phyloP scores from a whole-genome alignment of 164 flowering plant species.

The Brasenia schreberi region DNA sequence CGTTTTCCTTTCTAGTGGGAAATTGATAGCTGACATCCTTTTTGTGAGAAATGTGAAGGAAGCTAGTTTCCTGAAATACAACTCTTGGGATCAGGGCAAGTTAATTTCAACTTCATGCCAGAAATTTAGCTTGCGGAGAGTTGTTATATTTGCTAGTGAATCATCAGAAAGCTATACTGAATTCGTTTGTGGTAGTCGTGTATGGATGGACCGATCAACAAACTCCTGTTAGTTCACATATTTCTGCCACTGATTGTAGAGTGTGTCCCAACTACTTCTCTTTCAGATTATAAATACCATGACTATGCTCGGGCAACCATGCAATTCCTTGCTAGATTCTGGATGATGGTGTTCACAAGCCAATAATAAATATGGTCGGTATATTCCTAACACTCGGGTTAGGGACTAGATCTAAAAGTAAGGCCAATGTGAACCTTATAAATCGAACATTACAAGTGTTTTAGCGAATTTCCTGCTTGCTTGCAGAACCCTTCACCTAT shows the following conservation, averaged over 20 bases:
- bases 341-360: neutral
- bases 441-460: neutral
- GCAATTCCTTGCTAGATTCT: neutral
- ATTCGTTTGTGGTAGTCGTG: neutral
- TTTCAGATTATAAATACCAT: neutral
- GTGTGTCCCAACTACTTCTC: neutral
- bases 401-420: neutral
- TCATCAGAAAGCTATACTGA: neutral
- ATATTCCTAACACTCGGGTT: neutral
- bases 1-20: neutral
- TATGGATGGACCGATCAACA: neutral
- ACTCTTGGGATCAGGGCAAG: neutral
- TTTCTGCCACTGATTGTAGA: neutral
- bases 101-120: neutral
- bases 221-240: neutral
- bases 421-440: neutral
- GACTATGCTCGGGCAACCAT: neutral
- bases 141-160: neutral
- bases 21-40: neutral
- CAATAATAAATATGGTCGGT: neutral
- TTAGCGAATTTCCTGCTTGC: too few species aligned
- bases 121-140: neutral
- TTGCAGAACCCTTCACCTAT: too few species aligned
- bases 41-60: neutral
- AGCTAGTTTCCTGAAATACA: neutral